These are phyloP conservation scores for Solanum clarkiae DNA, from an alignment of 257 asterid genomes.

Conservation along the genomic window DNA sequence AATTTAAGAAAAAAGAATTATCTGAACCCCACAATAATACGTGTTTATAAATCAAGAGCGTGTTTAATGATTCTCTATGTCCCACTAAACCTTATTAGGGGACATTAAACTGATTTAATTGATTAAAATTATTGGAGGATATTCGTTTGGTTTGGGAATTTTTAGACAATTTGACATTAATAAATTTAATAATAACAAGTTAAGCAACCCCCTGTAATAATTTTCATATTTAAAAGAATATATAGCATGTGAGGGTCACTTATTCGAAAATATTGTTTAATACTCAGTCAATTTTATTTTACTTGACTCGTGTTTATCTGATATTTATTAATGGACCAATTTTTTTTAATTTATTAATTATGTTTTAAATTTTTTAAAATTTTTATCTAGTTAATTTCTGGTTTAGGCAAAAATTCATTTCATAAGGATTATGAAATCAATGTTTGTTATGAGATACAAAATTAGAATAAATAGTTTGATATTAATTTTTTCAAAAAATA, in stretches of 20 bases:
- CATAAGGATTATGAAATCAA: no score
- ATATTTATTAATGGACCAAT: not conserved
- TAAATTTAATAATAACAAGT: not conserved
- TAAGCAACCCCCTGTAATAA: not conserved
- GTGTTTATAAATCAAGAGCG: not conserved
- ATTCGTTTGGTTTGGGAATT: not conserved
- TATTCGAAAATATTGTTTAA: not conserved
- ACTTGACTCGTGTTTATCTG: not conserved
- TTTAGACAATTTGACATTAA: not conserved
- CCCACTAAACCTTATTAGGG: not conserved
- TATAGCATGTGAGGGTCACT: not conserved
- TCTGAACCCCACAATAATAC: not conserved
- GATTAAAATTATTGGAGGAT: not conserved
- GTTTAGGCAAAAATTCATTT: no score
- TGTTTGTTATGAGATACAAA: no score
- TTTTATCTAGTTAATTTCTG: no score
- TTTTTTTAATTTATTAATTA: not conserved
- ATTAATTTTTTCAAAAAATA: not conserved
- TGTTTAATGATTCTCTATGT: not conserved
- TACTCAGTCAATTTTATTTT: not conserved
- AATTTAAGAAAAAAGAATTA: not conserved
- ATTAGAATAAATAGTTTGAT: not conserved
- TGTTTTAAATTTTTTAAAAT: not conserved
- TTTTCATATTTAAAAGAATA: not conserved
- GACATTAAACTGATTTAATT: not conserved